Conservation (phyloP, 78 protist genomes). For the Dictyostelium capitatum region DNA sequence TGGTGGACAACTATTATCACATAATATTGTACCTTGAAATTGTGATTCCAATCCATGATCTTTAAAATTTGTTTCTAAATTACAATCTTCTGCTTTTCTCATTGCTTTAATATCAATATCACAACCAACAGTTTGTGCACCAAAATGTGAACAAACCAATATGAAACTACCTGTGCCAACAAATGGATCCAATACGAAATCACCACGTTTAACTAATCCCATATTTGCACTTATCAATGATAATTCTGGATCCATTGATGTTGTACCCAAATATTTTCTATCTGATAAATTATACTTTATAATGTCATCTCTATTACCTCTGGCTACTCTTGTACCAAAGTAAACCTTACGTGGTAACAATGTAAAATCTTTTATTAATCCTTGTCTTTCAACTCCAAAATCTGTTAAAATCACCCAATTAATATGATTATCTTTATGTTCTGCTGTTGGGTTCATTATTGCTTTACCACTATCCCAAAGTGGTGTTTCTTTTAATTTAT, state of each 20-base stretch:
- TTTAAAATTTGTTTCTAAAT: conserved; percentile 80
- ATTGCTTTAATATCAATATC: conserved; percentile 89
- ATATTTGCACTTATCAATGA: conserved; percentile 84
- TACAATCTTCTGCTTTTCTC: conserved; percentile 79
- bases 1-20: conserved; percentile 70
- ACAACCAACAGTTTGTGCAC: conserved; percentile 87
- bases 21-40: conserved; percentile 40
- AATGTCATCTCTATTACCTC: conserved; percentile 56
- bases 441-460: conserved; percentile 25
- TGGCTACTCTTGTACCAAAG: conserved; percentile 3
- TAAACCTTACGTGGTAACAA: conserved; percentile 22
- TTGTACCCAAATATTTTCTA: conserved; percentile 88
- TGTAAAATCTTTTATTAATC: neutral
- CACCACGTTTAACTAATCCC: conserved; percentile 70
- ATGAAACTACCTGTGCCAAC: conserved; percentile 87
- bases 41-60: conserved; percentile 37
- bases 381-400: conserved; percentile 41
- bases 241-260: conserved; percentile 91
- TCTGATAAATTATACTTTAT: conserved; percentile 54
- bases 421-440: conserved; percentile 16
- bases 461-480: conserved; percentile 47
- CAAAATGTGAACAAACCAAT: conserved; percentile 84
- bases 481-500: conserved; percentile 14
- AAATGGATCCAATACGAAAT: conserved; percentile 87
- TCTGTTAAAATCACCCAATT: conserved; percentile 34